Evolutionary conservation across 371 early-diverging fungal species (phyloP).

Genomic region (Mortierella sp.): DNA sequence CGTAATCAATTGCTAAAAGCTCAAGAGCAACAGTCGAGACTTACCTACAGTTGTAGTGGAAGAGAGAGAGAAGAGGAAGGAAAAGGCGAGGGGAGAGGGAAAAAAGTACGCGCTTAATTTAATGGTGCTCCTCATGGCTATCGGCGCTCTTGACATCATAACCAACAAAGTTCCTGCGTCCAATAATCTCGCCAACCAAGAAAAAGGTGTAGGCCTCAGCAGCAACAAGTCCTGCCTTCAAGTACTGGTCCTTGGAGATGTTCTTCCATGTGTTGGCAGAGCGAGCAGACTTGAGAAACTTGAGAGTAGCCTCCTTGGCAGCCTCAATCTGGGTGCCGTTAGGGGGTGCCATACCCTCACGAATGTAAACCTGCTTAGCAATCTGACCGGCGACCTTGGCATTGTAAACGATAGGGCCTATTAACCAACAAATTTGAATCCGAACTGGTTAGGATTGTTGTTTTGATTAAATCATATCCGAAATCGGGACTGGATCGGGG

Average conservation of each 20-base stretch:
- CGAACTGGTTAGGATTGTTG: neutral
- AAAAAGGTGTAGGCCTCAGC: conserved; percentile 80
- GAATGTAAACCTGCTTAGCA: conserved; percentile 78
- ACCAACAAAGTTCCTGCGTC: conserved; percentile 80
- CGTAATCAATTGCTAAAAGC: neutral
- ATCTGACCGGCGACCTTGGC: conserved; percentile 75
- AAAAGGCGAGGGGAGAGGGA: conserved; percentile 5
- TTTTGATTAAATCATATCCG: neutral
- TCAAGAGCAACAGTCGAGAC: neutral
- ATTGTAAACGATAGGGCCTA: conserved; percentile 65
- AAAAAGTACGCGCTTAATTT: conserved; percentile 19
- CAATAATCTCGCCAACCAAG: conserved; percentile 80
- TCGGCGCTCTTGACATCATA: conserved; percentile 72
- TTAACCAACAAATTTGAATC: neutral
- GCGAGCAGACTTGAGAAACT: conserved; percentile 61
- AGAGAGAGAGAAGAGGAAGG: conserved; percentile 9
- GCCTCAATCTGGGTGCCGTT: conserved; percentile 66
- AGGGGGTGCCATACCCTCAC: conserved; percentile 79
- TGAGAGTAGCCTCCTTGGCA: conserved; percentile 66
- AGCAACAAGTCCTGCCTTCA: conserved; percentile 68
- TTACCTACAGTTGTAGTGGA: conserved; percentile 33
- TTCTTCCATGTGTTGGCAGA: conserved; percentile 65
- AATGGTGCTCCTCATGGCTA: conserved; percentile 59
- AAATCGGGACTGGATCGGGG: neutral
- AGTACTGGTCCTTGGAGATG: conserved; percentile 60